Percentiles rank a stretch among this genome's conserved stretches.
Conservation (phyloP, 1,139 yeast genomes). For the Pichia sp. region DNA sequence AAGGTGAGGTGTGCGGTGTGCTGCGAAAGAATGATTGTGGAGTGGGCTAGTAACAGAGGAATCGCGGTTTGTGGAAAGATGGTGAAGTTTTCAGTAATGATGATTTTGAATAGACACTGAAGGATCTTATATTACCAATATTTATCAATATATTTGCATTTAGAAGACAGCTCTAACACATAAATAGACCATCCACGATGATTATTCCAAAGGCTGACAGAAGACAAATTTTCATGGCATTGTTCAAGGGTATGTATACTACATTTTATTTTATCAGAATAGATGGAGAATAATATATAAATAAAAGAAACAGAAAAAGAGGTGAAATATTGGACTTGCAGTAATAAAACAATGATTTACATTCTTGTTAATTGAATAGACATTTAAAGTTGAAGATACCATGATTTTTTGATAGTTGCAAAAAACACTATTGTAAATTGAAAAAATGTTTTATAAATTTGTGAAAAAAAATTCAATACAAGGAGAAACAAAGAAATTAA, state of each 20-base stretch:
- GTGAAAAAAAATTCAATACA: too few species aligned
- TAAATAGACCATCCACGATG: constrained; percentile 48
- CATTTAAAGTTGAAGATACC: too few species aligned
- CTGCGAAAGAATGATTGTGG: too few species aligned
- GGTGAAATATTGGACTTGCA: neutral
- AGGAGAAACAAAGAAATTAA: too few species aligned
- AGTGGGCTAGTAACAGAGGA: too few species aligned
- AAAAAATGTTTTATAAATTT: too few species aligned
- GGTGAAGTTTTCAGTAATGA: constrained; percentile 1
- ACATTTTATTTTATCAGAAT: neutral
- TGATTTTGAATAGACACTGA: too few species aligned
- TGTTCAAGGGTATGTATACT: constrained; percentile 84
- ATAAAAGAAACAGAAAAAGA: neutral
- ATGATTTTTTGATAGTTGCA: too few species aligned
- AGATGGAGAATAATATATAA: neutral
- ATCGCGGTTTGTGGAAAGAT: neutral
- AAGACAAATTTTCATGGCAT: constrained; percentile 98
- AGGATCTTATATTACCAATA: too few species aligned
- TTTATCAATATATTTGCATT: too few species aligned
- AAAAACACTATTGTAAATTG: too few species aligned
- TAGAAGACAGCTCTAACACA: neutral
- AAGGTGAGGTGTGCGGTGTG: constrained; percentile 4
- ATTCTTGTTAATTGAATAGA: too few species aligned
- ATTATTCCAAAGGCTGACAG: constrained; percentile 99
- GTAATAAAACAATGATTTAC: neutral